Conservation (phyloP, 371 early-diverging fungal genomes). For the Chytridium lagenaria region DNA sequence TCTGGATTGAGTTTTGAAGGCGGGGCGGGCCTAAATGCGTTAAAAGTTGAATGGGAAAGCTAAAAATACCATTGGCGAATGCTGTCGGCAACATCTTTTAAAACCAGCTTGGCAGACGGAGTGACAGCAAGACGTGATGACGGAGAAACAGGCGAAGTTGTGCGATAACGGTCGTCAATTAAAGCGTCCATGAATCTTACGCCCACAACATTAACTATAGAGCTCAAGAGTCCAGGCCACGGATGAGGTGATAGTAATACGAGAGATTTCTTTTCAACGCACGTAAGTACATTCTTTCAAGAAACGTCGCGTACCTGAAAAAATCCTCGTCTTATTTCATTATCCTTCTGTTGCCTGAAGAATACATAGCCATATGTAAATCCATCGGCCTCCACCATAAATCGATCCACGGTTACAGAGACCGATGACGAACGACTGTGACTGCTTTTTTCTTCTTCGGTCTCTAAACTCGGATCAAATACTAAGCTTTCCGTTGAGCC, state of each 20-base stretch:
- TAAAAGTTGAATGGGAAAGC: not conserved
- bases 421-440: conserved; percentile 5
- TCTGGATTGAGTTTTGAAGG: conserved; percentile 32
- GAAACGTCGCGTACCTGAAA: conserved; percentile 67
- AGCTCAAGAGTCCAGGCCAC: conserved; percentile 82
- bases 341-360: conserved; percentile 90
- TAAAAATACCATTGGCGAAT: conserved; percentile 76
- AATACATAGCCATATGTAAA: conserved; percentile 92
- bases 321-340: conserved; percentile 84
- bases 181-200: conserved; percentile 57
- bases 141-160: conserved; percentile 5
- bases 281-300: not conserved
- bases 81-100: conserved; percentile 83
- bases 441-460: not conserved
- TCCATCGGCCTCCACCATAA: conserved; percentile 65
- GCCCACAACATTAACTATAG: conserved; percentile 78
- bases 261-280: conserved; percentile 72
- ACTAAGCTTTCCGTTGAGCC: not conserved
- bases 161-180: conserved; percentile 37
- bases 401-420: not conserved
- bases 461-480: not conserved
- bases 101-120: conserved; percentile 28
- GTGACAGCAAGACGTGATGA: conserved; percentile 11
- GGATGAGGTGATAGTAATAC: conserved; percentile 89
- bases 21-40: conserved; percentile 55